Percentiles rank a stretch among this genome's conserved stretches.
Evolutionary conservation across 108 stramenopile genomes (phyloP).

Genomic region (Fragilariopsis cylindrus): DNA sequence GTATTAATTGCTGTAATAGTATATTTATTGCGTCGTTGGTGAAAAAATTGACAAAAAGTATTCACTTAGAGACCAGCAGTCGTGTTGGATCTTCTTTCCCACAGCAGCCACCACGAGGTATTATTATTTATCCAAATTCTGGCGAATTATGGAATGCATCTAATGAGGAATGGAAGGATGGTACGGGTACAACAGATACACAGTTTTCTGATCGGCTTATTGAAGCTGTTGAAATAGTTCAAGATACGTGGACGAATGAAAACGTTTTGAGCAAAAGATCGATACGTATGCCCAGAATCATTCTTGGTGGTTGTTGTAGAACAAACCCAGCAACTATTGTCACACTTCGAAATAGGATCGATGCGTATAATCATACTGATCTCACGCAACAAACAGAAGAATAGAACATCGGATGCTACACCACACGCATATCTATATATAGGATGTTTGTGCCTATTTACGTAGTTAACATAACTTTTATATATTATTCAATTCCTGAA

Average conservation of each 20-base stretch:
- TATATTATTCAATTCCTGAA: constrained; percentile 13
- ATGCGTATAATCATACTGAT: constrained; percentile 12
- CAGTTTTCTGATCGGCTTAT: constrained; percentile 37
- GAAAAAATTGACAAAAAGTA: constrained; percentile 24
- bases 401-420: too few species aligned
- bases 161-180: constrained; percentile 44
- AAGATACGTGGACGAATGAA: constrained; percentile 25
- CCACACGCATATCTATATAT: too few species aligned
- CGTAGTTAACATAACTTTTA: background rate
- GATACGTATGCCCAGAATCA: constrained; percentile 18
- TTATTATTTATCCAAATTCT: constrained; percentile 61
- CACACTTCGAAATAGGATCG: constrained; percentile 37
- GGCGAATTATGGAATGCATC: constrained; percentile 67
- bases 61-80: constrained; percentile 5
- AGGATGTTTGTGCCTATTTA: background rate
- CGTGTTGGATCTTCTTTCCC: background rate
- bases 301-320: constrained; percentile 67
- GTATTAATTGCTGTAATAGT: constrained; percentile 57
- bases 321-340: constrained; percentile 51
- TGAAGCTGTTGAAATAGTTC: constrained; percentile 23
- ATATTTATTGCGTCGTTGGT: constrained; percentile 36
- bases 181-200: constrained; percentile 39
- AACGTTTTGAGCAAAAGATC: constrained; percentile 7
- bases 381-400: background rate
- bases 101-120: constrained; percentile 28